Evolutionary conservation across 495 filamentous ascomycete genomes (phyloP).

Genomic region (Talaromyces adpressus): DNA sequence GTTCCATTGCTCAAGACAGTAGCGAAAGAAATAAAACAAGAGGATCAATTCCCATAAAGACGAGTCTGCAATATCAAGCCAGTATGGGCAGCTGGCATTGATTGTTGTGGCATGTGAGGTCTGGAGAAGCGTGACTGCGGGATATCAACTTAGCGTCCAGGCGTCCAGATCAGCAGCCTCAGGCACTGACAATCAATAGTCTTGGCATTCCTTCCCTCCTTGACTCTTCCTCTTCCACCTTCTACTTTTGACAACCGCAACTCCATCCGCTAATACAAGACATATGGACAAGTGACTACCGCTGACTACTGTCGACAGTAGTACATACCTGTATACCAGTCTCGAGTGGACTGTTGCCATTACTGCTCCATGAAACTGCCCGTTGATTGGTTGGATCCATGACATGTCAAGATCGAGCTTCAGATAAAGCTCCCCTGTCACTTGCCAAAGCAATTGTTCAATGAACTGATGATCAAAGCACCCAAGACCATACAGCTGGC

Average conservation of each 20-base stretch:
- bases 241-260: neutral
- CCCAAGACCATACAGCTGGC: neutral
- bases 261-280: neutral
- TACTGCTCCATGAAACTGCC: neutral
- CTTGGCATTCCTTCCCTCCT: constrained; percentile 1
- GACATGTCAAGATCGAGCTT: neutral
- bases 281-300: neutral
- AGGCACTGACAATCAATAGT: neutral
- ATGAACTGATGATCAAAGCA: neutral
- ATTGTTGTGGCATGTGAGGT: neutral
- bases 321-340: neutral
- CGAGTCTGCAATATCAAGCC: neutral
- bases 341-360: neutral
- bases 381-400: neutral
- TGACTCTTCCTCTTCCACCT: neutral
- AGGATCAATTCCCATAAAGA: neutral
- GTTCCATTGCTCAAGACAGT: neutral
- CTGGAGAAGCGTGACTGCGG: neutral
- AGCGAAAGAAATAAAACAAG: neutral
- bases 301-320: neutral
- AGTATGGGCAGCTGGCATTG: neutral
- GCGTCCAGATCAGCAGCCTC: neutral
- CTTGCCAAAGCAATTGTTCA: neutral
- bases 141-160: too few relatives aligned
- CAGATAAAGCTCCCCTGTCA: neutral